Conservation (phyloP, 257 asterid genomes). For the Nicotiana sylvestris region DNA sequence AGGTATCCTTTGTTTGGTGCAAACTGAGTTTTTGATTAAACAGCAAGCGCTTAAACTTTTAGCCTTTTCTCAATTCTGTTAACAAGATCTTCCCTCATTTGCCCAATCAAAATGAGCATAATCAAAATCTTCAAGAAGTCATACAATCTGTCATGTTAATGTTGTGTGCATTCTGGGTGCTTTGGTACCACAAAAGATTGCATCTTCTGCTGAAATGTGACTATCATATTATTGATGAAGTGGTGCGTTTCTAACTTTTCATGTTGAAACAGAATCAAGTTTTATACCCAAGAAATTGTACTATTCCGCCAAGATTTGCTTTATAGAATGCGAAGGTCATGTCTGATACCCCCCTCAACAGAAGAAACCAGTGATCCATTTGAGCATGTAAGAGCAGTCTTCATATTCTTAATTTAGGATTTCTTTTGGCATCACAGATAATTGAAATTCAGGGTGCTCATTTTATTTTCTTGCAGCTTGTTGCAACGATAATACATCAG, state of each 20-base stretch:
- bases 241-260: neutral
- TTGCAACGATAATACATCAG: slow-evolving; percentile 90
- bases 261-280: slow-evolving; percentile 65
- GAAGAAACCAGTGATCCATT: slow-evolving; percentile 92
- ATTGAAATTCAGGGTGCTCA: slow-evolving; percentile 6
- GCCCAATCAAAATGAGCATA: neutral
- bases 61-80: neutral
- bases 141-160: neutral
- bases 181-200: neutral
- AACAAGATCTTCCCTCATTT: neutral
- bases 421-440: neutral
- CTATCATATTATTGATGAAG: neutral
- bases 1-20: slow-evolving; percentile 39
- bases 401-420: slow-evolving; percentile 16
- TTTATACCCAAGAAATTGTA: slow-evolving; percentile 85
- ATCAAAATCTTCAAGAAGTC: neutral
- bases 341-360: slow-evolving; percentile 78
- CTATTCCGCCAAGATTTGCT: slow-evolving; percentile 95
- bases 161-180: neutral
- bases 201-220: neutral
- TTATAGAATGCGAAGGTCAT: slow-evolving; percentile 88
- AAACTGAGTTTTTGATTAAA: neutral
- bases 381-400: slow-evolving; percentile 67
- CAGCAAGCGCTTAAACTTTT: neutral
- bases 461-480: slow-evolving; percentile 56